These are phyloP conservation scores for Serendipita vermifera DNA, from an alignment of 768 basidiomycete species.

Conservation along the genomic window DNA sequence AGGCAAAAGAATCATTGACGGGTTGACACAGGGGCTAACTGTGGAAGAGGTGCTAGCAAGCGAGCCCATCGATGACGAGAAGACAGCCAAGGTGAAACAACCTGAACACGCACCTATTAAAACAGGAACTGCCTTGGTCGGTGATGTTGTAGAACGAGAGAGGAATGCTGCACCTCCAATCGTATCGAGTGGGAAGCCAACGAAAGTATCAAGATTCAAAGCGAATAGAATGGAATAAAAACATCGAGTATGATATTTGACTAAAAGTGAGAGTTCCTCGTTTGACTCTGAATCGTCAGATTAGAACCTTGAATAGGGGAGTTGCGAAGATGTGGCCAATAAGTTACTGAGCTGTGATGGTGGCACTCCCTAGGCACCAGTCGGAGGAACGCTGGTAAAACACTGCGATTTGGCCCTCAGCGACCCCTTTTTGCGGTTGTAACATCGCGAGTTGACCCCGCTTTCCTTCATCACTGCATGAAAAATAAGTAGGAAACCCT, in stretches of 20 bases:
- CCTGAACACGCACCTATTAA: constrained; percentile 7
- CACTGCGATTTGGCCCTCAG: constrained; percentile 69
- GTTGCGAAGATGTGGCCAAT: no score
- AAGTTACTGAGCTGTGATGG: no score
- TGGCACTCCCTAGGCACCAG: constrained; percentile 80
- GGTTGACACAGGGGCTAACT: background rate
- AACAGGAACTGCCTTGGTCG: background rate
- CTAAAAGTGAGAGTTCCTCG: no score
- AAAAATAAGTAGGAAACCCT: no score
- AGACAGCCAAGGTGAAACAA: background rate
- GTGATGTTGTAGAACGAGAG: background rate
- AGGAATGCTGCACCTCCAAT: background rate
- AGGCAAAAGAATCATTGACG: constrained; percentile 3
- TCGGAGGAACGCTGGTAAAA: constrained; percentile 55
- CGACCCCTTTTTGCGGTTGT: constrained; percentile 52
- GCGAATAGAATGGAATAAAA: background rate
- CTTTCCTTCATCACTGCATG: no score
- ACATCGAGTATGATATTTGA: background rate
- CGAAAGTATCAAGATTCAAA: background rate
- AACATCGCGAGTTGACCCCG: no score
- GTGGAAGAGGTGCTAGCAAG: background rate
- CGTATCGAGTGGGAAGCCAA: background rate
- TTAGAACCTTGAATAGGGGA: no score
- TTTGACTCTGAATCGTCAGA: no score
- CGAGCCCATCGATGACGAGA: background rate